These are phyloP conservation scores for Rhodotorula sphaerocarpa DNA, from an alignment of 768 basidiomycete genomes.

Conservation along the genomic window DNA sequence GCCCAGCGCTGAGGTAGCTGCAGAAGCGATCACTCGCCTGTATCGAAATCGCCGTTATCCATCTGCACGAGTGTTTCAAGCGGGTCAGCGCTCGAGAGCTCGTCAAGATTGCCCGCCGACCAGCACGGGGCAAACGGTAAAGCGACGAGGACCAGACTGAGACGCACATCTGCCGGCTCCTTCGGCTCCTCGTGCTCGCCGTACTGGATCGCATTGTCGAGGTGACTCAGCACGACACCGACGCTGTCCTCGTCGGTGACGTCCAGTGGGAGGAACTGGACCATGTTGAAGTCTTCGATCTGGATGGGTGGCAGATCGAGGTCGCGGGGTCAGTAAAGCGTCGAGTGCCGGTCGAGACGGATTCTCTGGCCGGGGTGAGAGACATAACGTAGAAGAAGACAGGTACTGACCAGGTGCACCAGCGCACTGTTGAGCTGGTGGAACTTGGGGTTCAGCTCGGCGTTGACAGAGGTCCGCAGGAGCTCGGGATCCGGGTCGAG, in stretches of 20 bases:
- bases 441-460: constrained; percentile 63
- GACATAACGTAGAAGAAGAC: neutral
- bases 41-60: constrained; percentile 14
- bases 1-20: too few species aligned
- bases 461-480: constrained; percentile 52
- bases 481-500: constrained; percentile 90
- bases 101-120: too few species aligned
- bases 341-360: neutral
- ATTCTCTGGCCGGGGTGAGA: neutral
- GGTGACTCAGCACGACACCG: constrained; percentile 82
- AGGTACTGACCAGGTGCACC: constrained; percentile 68
- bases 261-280: constrained; percentile 91
- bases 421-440: constrained; percentile 91
- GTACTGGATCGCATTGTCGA: constrained; percentile 89
- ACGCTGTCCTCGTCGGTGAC: constrained; percentile 81
- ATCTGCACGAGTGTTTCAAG: constrained; percentile 1
- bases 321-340: neutral
- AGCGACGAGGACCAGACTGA: neutral
- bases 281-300: constrained; percentile 98
- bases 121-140: too few species aligned
- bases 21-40: neutral
- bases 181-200: constrained; percentile 74
- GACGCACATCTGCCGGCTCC: constrained; percentile 42
- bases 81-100: neutral
- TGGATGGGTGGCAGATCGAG: constrained; percentile 41